phyloP scores from a whole-genome alignment of 2,329 filamentous ascomycete species.

The Zalaria sp. region DNA sequence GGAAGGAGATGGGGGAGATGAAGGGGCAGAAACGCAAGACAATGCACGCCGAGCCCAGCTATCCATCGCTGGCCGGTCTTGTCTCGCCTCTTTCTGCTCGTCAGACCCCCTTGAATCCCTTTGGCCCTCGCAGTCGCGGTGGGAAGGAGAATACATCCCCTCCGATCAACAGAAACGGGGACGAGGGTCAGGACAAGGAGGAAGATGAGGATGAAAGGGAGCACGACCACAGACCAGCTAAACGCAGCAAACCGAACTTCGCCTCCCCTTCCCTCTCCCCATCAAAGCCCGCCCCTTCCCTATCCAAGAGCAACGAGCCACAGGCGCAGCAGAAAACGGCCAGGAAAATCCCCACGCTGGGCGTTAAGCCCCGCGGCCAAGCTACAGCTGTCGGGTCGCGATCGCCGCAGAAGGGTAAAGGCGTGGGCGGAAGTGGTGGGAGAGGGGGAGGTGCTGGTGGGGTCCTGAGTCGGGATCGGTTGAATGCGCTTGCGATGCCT shows the following conservation, averaged over 20 bases:
- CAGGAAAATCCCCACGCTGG: conserved; percentile 14
- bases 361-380: conserved; percentile 13
- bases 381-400: too few species aligned
- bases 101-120: too few species aligned
- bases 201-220: conserved; percentile 11
- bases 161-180: too few species aligned
- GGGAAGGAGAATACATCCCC: conserved; percentile 26
- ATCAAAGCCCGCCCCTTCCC: conserved; percentile 4
- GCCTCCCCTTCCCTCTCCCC: neutral
- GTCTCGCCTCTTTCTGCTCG: too few species aligned
- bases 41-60: neutral
- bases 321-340: conserved; percentile 7
- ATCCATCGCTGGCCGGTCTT: too few species aligned
- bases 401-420: conserved; percentile 5
- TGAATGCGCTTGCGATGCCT: conserved; percentile 5
- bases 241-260: conserved; percentile 5
- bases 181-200: conserved; percentile 11
- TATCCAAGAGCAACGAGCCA: conserved; percentile 10
- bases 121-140: too few species aligned
- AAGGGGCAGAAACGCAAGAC: neutral
- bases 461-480: conserved; percentile 5
- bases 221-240: conserved; percentile 3
- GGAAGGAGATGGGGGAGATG: neutral
- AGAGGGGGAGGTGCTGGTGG: conserved; percentile 7
- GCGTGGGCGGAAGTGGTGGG: conserved; percentile 15